Base-by-base conservation (phyloP, 192 early-diverging fungal genomes). In the Podila horticola region DNA sequence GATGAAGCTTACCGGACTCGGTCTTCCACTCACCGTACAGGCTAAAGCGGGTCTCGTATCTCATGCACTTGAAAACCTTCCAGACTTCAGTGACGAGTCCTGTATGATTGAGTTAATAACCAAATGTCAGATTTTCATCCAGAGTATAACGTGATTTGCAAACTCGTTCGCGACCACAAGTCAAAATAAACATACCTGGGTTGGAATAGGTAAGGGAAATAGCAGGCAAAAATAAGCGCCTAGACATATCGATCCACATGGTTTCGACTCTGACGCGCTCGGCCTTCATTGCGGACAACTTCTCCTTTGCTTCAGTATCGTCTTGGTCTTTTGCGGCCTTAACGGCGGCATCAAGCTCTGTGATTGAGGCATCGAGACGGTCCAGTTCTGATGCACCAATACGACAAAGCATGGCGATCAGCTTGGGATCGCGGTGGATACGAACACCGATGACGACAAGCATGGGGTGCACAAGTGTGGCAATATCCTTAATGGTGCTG, bases 1-100 rank as follows among this genome's bases (percentile, higher is more conserved):
- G 87, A 15, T 84, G 86, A 22, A 75, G 66, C 19, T 88, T 83
- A 48, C 90, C 89, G 26, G 89, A 82, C 5, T 84, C 77, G 52
- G 85, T 90, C 20, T 88, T 86, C 95, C 95, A 96, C 71, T 95
- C 93, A 4, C 91, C 92, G 75, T 96, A 96, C 2, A 95, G 77
- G 0, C 85, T 85, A 60, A 87, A 94, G 10, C 95, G 85, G 49
- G 84, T 86, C 70, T 88, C 75, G 50, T 88, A 94, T 15, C 87
- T 82, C 29, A 90, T 83, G 10, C 71, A 68, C n/a, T 86, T 86
- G 9, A 96, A 66, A 0, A 96, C 64, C 26, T 82, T 72, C 93
- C 93, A 95, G 2, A 94, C 64, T 38, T 92, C 90, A 7, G 83
- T 82, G 10, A 86, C 82, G 29, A 81, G 38, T 15, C 77, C 77